Conservation (phyloP, 129 eudicot genomes). For the Chrysanthemum seticuspe region DNA sequence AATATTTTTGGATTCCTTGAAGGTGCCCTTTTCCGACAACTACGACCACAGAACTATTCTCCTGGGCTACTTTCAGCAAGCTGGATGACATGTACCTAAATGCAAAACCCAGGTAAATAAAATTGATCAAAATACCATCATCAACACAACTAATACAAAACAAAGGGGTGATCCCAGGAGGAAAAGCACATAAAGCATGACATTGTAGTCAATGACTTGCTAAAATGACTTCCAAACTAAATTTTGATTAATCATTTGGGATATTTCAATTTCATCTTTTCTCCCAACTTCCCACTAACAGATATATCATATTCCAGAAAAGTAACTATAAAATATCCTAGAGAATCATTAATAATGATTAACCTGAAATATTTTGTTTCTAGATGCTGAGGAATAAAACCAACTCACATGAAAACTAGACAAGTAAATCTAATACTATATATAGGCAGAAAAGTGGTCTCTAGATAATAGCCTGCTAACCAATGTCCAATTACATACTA, state of each 20-base stretch:
- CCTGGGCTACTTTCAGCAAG: conserved; percentile 70
- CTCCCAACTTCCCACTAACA: too few species aligned
- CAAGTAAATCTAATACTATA: too few species aligned
- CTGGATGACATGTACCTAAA: conserved; percentile 89
- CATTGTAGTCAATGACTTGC: background rate
- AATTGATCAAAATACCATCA: background rate
- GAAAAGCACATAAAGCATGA: background rate
- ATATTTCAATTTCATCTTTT: too few species aligned
- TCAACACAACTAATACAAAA: background rate
- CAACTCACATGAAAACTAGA: background rate
- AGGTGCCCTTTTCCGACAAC: conserved; percentile 98
- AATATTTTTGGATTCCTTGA: conserved; percentile 76
- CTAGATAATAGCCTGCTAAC: too few species aligned
- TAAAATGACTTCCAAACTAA: background rate
- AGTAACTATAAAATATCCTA: too few species aligned
- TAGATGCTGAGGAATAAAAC: too few species aligned
- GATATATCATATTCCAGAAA: background rate
- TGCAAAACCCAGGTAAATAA: conserved; percentile 21
- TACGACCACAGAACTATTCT: conserved; percentile 88
- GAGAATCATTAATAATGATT: too few species aligned
- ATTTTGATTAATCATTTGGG: background rate
- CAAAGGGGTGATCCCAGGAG: background rate
- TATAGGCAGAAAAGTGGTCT: too few species aligned
- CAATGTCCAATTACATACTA: too few species aligned
- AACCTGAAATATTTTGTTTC: background rate